Percentiles rank a stretch among this genome's conserved stretches.
Conservation (phyloP, 208 protist genomes). For the Wallacemonas rigidus region DNA sequence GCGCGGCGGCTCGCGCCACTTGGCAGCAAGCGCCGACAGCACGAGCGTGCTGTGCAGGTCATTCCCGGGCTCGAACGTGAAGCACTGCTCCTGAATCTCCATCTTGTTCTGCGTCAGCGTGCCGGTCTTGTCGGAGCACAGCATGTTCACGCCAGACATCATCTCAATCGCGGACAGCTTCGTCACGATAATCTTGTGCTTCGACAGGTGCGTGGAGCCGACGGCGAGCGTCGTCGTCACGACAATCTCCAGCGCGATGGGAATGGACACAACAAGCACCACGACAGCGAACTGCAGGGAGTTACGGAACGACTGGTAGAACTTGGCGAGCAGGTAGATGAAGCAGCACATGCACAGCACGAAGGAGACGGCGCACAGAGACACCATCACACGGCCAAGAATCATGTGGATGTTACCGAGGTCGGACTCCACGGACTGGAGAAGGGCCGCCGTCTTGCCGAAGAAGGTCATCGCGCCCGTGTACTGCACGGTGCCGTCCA, state of each 20-base stretch:
- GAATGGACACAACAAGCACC: slow-evolving; percentile 94
- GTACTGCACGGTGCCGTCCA: slow-evolving; percentile 76
- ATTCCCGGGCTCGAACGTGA: slow-evolving; percentile 68
- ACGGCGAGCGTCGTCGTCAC: slow-evolving; percentile 90
- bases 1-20: slow-evolving; percentile 89
- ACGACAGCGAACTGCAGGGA: slow-evolving; percentile 81
- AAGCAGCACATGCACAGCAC: slow-evolving; percentile 76
- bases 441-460: slow-evolving; percentile 90
- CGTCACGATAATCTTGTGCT: slow-evolving; percentile 94
- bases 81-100: slow-evolving; percentile 80
- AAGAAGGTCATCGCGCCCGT: slow-evolving; percentile 95
- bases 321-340: slow-evolving; percentile 76
- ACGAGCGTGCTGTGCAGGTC: slow-evolving; percentile 66
- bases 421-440: slow-evolving; percentile 83
- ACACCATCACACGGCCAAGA: slow-evolving; percentile 68
- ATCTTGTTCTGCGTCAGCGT: slow-evolving; percentile 95
- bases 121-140: slow-evolving; percentile 96
- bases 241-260: slow-evolving; percentile 84
- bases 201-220: slow-evolving; percentile 90
- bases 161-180: slow-evolving; percentile 93
- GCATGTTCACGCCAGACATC: slow-evolving; percentile 88
- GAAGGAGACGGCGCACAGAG: slow-evolving; percentile 60
- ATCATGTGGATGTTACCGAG: slow-evolving; percentile 74
- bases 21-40: slow-evolving; percentile 83
- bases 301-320: slow-evolving; percentile 60